Base-by-base conservation (phyloP, 1,284 basidiomycete species). In the Omphalotus olearius region DNA sequence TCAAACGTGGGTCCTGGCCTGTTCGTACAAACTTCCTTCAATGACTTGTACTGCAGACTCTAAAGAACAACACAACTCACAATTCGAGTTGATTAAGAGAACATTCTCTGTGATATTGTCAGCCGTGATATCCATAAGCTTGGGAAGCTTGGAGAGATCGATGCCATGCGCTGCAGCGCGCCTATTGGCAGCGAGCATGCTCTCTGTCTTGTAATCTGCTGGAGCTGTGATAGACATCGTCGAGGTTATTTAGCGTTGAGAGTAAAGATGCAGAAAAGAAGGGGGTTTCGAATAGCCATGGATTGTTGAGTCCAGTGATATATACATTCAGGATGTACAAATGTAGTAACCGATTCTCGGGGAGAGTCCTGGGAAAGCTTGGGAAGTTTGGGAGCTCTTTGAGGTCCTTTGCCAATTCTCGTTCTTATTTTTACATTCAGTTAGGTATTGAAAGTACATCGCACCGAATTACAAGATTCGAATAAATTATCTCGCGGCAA, bases 1-100 rank as follows among this genome's bases (percentile, higher is more conserved):
- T 73, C 55, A 61, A 67, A 52, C 74, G 63, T 50, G 72, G 70
- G 56, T 74, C 64, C 9, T 62, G 47, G 57, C 72, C 74, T 74
- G 23, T 0, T 40, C 11, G 17, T 20, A 14, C n/a, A 25, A 3
- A 4, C 33, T 39, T 16, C 36, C 26, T 33, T n/a, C 20, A 20
- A 11, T 18, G 16, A 28, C 20, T 39, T 26, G n/a, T 28, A 38
- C 3, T 4, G 30, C 26, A 42, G 11, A 47, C n/a, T 3, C 16
- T 23, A 43, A 10, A 33, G 7, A 33, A 33, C 9, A 33, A 10
- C 6, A 30, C 28, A 18, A 59, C 71, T 50, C 36, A 72, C 73
- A 74, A 37, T 67, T 70, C 5, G 63, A 59, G 49, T 74, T 73
- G 46, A 69, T 68, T 4, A 64, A 64, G 47, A 65, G 64, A 0